Evolutionary conservation across 441 rosid species (phyloP).

Genomic region (Pelargonium cotyledonis): DNA sequence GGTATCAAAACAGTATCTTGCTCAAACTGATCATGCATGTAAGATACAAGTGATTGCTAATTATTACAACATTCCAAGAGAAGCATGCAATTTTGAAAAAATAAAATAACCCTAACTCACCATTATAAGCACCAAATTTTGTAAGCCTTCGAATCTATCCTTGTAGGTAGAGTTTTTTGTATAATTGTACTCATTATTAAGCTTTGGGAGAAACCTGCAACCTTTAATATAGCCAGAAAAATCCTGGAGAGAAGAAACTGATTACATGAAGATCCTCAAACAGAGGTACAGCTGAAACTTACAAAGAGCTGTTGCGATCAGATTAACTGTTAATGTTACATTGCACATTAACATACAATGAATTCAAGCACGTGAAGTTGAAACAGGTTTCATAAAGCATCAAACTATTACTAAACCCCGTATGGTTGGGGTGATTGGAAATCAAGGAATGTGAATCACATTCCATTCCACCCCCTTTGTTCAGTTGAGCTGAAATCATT

Average conservation of each 20-base stretch:
- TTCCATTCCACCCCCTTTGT: too few relatives aligned
- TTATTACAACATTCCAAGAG: background rate
- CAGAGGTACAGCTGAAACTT: background rate
- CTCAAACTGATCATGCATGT: slow-evolving; percentile 45
- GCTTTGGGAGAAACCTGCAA: slow-evolving; percentile 73
- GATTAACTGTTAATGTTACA: background rate
- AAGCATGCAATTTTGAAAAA: background rate
- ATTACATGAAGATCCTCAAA: background rate
- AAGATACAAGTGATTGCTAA: slow-evolving; percentile 3
- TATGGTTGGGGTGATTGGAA: too few relatives aligned
- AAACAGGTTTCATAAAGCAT: too few relatives aligned
- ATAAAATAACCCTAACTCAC: slow-evolving; percentile 30
- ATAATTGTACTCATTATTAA: slow-evolving; percentile 66
- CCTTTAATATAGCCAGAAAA: slow-evolving; percentile 50
- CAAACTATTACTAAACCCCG: too few relatives aligned
- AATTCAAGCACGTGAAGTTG: background rate
- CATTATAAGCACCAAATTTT: slow-evolving; percentile 82
- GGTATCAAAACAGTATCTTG: slow-evolving; percentile 70
- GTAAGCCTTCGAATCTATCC: slow-evolving; percentile 60
- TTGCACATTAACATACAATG: too few relatives aligned
- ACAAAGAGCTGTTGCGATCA: background rate
- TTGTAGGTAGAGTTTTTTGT: slow-evolving; percentile 55
- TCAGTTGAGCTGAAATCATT: too few relatives aligned
- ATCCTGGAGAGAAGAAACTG: slow-evolving; percentile 32
- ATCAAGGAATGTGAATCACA: too few relatives aligned